Base-by-base conservation (phyloP, 345 rosid genomes). In the Gossypium longicalyx region DNA sequence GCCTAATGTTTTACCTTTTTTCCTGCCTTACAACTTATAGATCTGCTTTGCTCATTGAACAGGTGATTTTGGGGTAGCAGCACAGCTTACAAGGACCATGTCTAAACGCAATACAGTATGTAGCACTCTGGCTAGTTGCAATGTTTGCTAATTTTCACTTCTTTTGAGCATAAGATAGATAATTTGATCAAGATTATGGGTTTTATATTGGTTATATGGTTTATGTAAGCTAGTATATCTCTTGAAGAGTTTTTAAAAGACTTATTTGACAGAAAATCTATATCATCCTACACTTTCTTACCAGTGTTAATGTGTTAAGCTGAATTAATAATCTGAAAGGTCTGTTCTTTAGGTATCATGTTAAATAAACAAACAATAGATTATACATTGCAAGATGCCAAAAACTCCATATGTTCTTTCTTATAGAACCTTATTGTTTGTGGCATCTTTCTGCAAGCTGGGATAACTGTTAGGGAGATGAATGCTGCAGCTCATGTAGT, bases 61-160 rank as follows among this genome's bases (percentile, higher is more conserved):
- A 95, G 99, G 98, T 80, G 99, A 95, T 83, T 95, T 95, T 89
- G 99, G 99, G 75, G 99, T 95, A 81, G 99, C 99, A 15, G 98
- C 98, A 9, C 99, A 95, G 78, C 97, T 93, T 78, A 95, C 99
- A 7, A 86, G 99, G 82, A 95, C 99, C 75, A 95, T 95, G 99
- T 95, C 99, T 25, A 95, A 95, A 82, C 92, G 97, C 77, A 95
- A 95, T 80, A 95, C 99, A 79, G 98, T 94, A 88, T 52, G 44
- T 60, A 20, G 48, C 70, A 10, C 38, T 19, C 44, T 61, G n/a
- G n/a, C 13, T 34, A 47, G 38, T 59, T 19, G 44, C 25, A 48
- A 38, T 73, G 25, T 22, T 13, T 47, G 2, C 10, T 57, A 60
- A 25, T 68, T 44, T 79, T 25, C 56, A 34, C 15, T 47, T 71